A percentile compares a stretch with the other conserved stretches of the same genome.
phyloP scores from a whole-genome alignment of 176 grass and related monocot species.

The Raddia guianensis region DNA sequence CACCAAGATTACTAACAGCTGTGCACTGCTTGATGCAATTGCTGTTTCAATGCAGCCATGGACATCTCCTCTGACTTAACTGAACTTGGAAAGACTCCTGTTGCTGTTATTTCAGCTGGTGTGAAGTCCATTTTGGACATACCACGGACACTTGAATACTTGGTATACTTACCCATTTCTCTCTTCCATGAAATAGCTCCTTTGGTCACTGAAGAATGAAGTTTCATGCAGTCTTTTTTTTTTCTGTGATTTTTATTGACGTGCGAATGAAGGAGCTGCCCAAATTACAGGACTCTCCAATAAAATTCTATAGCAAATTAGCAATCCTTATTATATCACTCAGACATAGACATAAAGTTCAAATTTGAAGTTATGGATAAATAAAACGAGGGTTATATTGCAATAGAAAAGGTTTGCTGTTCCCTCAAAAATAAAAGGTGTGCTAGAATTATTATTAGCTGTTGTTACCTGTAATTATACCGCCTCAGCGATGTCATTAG shows the following conservation, averaged over 20 bases:
- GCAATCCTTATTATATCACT: not conserved
- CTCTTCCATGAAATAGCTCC: conserved; percentile 2
- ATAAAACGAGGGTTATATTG: not conserved
- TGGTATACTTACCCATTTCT: conserved; percentile 48
- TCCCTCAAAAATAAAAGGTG: not conserved
- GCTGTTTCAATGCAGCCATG: conserved; percentile 71
- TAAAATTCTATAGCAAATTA: conserved; percentile 21
- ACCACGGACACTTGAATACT: conserved; percentile 81
- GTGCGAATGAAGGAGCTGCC: not conserved
- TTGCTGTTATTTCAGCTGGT: conserved; percentile 85
- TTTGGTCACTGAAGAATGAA: conserved; percentile 3
- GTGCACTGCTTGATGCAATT: not conserved
- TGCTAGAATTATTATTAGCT: not conserved
- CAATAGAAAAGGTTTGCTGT: not conserved
- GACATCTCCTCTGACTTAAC: conserved; percentile 95
- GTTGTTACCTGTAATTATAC: not conserved
- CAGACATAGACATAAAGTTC: not conserved
- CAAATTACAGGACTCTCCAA: not conserved
- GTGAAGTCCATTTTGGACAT: conserved; percentile 99
- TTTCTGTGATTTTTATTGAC: not conserved
- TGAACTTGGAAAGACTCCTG: conserved; percentile 89
- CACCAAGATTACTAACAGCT: not conserved
- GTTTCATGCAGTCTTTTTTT: conserved; percentile 13
- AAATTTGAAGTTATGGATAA: not conserved
- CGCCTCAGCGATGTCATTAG: conserved; percentile 1